Evolutionary conservation across 352 stramenopile genomes (phyloP).

Genomic region (Globisporangium paddicum): DNA sequence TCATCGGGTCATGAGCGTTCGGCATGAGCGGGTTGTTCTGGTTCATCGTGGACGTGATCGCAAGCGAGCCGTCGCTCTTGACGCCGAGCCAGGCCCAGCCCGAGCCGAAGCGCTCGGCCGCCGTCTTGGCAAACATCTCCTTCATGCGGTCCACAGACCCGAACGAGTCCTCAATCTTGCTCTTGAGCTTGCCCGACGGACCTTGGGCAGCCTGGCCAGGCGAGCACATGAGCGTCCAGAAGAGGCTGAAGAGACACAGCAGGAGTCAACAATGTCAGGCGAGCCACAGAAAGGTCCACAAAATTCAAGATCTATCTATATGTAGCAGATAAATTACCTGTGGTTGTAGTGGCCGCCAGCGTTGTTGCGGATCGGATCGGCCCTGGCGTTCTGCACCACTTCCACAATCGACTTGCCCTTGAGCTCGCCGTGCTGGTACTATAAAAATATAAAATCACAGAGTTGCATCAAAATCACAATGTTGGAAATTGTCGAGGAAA

Average conservation of each 20-base stretch:
- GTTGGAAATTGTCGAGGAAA: neutral
- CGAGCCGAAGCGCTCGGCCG: constrained; percentile 46
- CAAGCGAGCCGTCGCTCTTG: constrained; percentile 59
- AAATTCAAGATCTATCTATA: neutral
- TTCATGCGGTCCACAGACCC: constrained; percentile 55
- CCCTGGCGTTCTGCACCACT: constrained; percentile 26
- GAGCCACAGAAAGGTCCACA: neutral
- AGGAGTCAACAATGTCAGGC: neutral
- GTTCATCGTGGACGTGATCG: constrained; percentile 87
- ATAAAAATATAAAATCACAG: neutral
- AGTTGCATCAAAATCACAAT: neutral
- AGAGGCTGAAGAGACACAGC: neutral
- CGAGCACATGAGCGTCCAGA: constrained; percentile 27
- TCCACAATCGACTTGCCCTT: constrained; percentile 28
- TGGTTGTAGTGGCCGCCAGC: constrained; percentile 28
- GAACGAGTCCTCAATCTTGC: constrained; percentile 36
- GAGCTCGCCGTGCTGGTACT: constrained; percentile 29
- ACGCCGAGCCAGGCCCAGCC: constrained; percentile 60
- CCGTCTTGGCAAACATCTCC: constrained; percentile 33
- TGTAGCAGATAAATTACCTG: constrained; percentile 11
- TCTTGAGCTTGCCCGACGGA: constrained; percentile 25
- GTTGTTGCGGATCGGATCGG: constrained; percentile 24
- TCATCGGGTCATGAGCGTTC: constrained; percentile 57
- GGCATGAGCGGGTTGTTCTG: constrained; percentile 86
- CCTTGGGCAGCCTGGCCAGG: constrained; percentile 9